Conservation (phyloP, 768 basidiomycete genomes). For the Boletus bicolor region DNA sequence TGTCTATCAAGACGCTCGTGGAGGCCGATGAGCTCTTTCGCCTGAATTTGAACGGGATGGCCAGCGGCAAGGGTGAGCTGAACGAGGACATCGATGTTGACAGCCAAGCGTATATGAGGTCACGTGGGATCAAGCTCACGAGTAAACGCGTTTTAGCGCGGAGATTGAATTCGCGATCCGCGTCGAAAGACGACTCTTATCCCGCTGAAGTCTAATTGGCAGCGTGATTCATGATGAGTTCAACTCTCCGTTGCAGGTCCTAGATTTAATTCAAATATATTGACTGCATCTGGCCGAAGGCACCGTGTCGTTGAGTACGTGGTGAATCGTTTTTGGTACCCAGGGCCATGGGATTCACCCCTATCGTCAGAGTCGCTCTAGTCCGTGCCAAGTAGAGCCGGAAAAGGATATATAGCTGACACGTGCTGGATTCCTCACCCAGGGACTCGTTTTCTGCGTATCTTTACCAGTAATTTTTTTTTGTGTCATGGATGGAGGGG, state of each 20-base stretch:
- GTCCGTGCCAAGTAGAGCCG: background rate
- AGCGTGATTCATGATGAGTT: no score
- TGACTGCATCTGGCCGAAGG: background rate
- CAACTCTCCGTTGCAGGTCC: no score
- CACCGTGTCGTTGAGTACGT: background rate
- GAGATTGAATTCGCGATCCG: constrained; percentile 26
- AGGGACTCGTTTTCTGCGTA: no score
- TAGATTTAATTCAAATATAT: no score
- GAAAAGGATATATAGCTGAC: background rate
- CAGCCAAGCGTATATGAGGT: constrained; percentile 28
- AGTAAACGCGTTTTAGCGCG: constrained; percentile 36
- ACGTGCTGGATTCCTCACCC: background rate
- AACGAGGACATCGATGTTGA: constrained; percentile 29
- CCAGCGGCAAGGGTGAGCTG: constrained; percentile 5
- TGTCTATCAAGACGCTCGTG: constrained; percentile 3
- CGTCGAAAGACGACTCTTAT: background rate
- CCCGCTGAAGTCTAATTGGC: no score
- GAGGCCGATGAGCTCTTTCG: constrained; percentile 25
- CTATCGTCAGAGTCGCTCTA: no score
- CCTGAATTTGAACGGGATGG: constrained; percentile 20
- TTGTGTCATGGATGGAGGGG: background rate
- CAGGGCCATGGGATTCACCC: no score
- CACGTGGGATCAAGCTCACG: constrained; percentile 24
- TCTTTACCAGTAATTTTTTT: background rate
- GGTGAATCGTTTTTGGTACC: background rate